Conservation (phyloP, 495 filamentous ascomycete species). For the Trichoderma reesei region DNA sequence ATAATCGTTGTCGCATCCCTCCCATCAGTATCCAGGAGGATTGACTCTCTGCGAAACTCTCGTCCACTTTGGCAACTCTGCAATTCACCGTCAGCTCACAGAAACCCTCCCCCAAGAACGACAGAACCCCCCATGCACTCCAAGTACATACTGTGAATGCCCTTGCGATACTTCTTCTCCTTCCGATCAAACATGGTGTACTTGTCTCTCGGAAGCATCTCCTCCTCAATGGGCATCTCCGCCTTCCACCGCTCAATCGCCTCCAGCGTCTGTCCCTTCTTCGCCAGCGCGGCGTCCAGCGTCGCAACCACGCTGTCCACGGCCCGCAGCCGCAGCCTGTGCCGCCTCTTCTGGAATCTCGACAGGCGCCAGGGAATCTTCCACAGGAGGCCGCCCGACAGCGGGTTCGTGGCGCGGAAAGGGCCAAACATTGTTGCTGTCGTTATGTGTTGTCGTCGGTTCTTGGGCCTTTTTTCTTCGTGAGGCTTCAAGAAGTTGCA, state of each 20-base stretch:
- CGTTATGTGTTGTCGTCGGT: not conserved
- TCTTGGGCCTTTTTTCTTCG: not conserved
- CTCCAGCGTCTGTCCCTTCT: conserved; percentile 57
- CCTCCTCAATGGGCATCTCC: conserved; percentile 91
- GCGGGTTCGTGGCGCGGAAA: conserved; percentile 60
- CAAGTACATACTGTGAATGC: conserved; percentile 73
- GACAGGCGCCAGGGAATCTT: conserved; percentile 98
- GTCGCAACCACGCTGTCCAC: conserved; percentile 78
- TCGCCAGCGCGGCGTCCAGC: conserved; percentile 62
- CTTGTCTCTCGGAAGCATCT: conserved; percentile 95
- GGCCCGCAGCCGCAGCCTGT: conserved; percentile 71
- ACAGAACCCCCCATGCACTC: not conserved
- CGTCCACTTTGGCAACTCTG: conserved; percentile 93
- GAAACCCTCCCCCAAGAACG: not conserved
- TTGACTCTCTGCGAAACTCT: conserved; percentile 86
- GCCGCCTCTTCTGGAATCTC: conserved; percentile 75
- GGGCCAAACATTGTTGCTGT: conserved; percentile 51
- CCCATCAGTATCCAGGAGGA: conserved; percentile 76
- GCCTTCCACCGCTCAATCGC: conserved; percentile 78
- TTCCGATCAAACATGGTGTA: conserved; percentile 97
- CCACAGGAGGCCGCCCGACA: conserved; percentile 49
- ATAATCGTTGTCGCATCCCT: not conserved
- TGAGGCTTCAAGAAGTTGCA: not conserved
- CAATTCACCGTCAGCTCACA: conserved; percentile 16
- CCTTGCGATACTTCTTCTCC: conserved; percentile 89